Base-by-base conservation (phyloP, 768 basidiomycete genomes). In the Trametes elegans region DNA sequence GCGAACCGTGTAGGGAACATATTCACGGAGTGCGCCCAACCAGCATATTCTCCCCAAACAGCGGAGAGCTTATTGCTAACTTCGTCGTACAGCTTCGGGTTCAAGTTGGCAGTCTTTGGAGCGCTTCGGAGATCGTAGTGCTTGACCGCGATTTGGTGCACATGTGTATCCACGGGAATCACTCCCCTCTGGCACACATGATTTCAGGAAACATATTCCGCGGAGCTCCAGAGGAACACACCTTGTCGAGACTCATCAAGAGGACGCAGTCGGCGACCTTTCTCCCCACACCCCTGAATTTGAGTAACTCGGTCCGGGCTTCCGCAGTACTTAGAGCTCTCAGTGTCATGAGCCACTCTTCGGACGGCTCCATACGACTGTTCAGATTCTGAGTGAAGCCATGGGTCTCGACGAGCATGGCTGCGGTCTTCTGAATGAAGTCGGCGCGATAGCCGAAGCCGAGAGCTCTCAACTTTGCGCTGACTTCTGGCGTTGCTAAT, bases 211-310 rank as follows among this genome's bases (percentile, higher is more conserved):
- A n/a, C n/a, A n/a, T n/a, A n/a, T n/a, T n/a, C n/a, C n/a, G n/a
- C n/a, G n/a, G n/a, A n/a, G n/a, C n/a, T n/a, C n/a, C n/a, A n/a
- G n/a, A n/a, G n/a, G n/a, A n/a, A n/a, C n/a, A n/a, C n/a, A 91
- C 92, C 79, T 94, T 91, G 72, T 96, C 88, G 54, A 95, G 67
- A 64, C 90, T 91, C 93, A 98, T 96, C 14, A 98, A 74, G 46
- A 97, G 71, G 26, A 97, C 74, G 64, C 97, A 99, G 66, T 99
- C 97, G 2, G 96, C 96, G 0, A 99, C 97, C 67, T 99, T 99
- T 31, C 92, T 79, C 5, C 97, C 97, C 1, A 99, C 96, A 0
- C 97, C 97, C 39, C 89, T 79, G 52, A 98, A 84, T 64, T 81
- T 85, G 31, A 96, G 72, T 21, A 99, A 76, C 59, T 88, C 85